Conservation (phyloP, 2,329 filamentous ascomycete species). For the Fusarium phyllophilum region DNA sequence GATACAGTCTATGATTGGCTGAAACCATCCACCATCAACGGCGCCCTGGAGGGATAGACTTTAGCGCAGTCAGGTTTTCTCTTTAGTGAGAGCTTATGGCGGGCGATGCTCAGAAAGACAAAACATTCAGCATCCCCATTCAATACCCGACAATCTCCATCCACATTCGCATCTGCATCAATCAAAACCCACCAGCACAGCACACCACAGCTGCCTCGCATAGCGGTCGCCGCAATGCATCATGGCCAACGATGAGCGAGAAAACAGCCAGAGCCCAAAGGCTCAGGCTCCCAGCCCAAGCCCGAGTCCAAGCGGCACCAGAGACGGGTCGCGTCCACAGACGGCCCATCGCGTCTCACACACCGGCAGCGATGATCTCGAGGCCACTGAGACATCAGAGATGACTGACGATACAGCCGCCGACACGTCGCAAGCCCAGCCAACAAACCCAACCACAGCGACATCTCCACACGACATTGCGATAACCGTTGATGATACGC, state of each 20-base stretch:
- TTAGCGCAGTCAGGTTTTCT: constrained; percentile 27
- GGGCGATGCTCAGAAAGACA: constrained; percentile 16
- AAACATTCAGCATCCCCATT: constrained; percentile 23
- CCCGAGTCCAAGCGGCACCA: background rate
- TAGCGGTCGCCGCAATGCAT: constrained; percentile 46
- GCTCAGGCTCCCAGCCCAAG: constrained; percentile 29
- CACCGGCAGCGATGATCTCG: constrained; percentile 14
- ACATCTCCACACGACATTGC: constrained; percentile 27
- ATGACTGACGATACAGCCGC: constrained; percentile 25
- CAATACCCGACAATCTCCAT: constrained; percentile 30
- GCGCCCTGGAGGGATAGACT: background rate
- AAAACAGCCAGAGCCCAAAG: constrained; percentile 33
- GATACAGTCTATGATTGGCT: background rate
- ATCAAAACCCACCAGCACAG: constrained; percentile 12
- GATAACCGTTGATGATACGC: constrained; percentile 28
- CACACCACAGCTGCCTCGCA: constrained; percentile 8
- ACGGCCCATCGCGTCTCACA: constrained; percentile 43
- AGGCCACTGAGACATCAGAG: constrained; percentile 31
- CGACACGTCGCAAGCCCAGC: constrained; percentile 19
- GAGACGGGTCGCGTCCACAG: constrained; percentile 35
- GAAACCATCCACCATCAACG: background rate
- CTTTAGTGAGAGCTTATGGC: constrained; percentile 27
- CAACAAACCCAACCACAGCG: constrained; percentile 19
- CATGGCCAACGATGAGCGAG: constrained; percentile 51
- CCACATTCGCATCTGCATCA: constrained; percentile 12